Base-by-base conservation (phyloP, 306 rosid genomes). In the Citrullus mucosospermus region DNA sequence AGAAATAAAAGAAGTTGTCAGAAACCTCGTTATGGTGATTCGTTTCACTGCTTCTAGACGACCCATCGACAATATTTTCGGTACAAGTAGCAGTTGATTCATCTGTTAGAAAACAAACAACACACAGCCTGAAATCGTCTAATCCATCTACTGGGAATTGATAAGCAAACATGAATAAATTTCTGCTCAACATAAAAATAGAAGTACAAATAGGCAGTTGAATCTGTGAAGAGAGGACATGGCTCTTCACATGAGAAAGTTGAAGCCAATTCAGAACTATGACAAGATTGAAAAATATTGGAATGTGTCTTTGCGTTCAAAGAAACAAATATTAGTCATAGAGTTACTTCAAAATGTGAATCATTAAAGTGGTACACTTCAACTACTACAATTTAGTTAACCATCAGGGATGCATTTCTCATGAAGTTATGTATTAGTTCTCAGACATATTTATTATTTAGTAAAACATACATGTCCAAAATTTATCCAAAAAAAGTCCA, bases 1-100 rank as follows among this genome's bases (percentile, higher is more conserved):
- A 70, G 25, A 22, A 10, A 36, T 10, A 5, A 68, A 14, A 17
- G 32, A 46, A 50, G 20, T 34, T 43, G 79, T 56, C 50, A 78
- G 20, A 77, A 84, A 92, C 97, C 96, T 88, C 87, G 18, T 71
- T 70, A 55, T 74, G 82, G 62, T 80, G 83, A 69, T 80, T 87
- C 38, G 82, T 75, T 80, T 53, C 91, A 82, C 75, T 51, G 22
- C 83, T 76, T 73, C 68, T 58, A 46, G 83, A 55, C 20, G 69
- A 25, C 78, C 56, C 82, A 75, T 84, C 81, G 14, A 1, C 80
- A 61, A 66, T 78, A 77, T 79, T 80, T 78, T 85, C 87, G 80
- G 70, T 20, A 74, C 54, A 81, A 36, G 82, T 58, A 55, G 82
- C 53, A 66, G 59, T 82, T 75, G 85, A 77, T 81, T 88, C 84